Evolutionary conservation across 257 asterid genomes (phyloP), one percentile per base, ranked within the genome.

Genomic region (Solanum ossicruentum): DNA sequence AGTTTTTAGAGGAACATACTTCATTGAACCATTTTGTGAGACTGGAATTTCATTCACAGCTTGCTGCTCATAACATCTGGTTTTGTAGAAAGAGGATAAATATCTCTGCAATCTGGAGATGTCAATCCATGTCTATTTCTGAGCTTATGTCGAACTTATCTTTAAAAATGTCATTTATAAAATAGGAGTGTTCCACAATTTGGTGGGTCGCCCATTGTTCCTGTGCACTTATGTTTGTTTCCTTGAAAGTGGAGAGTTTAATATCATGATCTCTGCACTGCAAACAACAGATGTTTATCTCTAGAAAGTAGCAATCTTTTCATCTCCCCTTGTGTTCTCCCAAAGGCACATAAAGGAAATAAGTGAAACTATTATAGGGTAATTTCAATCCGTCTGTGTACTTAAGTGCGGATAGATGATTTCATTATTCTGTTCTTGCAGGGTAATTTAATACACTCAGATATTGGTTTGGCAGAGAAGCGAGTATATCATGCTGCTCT

Each of bases 391-490:
- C 65, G 11, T 78, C 83, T 28, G 83, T 52, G 41, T 28, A 52
- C 47, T 52, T 52, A 13, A 28, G 49, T 78, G 47, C 28, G 43
- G 65, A 16, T 52, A 12, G 66, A 52, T 78, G 83, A 78, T 28
- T 11, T 17, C 66, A 52, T 78, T 78, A 65, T 23, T 78, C 28
- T 78, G 65, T 56, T 78, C 66, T 13, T 94, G 94, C 98, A 96
- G 98, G 98, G 97, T 67, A 88, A 89, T 90, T 86, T 96, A 88
- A 87, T 87, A 73, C 92, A 92, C 71, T 92, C 97, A 20, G 97
- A 92, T 86, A 92, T 94, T 45, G 98, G 99, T 71, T 91, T 97
- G 94, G 89, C 98, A 28, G 99, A 97, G 93, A 96, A 96, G 88
- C 91, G 98, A 85, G 90, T 92, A 18, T 96, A 93, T 88, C 98